Conservation (phyloP, 192 early-diverging fungal genomes). For the Jimgerdemannia flammicorona region DNA sequence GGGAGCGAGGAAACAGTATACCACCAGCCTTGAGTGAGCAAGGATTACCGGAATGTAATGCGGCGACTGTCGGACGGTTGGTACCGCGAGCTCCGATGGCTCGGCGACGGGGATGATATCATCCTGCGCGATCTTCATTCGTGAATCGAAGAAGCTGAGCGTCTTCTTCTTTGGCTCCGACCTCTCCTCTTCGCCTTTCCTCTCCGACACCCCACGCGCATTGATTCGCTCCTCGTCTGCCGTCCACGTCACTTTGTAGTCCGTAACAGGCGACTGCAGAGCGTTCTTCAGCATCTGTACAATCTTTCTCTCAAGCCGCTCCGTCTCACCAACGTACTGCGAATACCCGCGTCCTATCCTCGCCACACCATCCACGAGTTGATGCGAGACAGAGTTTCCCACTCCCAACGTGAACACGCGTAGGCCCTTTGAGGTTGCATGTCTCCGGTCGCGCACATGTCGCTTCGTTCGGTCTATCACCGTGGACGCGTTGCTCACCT, state of each 20-base stretch:
- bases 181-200: slow-evolving; percentile 27
- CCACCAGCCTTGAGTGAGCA: slow-evolving; percentile 28
- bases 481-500: slow-evolving; percentile 41
- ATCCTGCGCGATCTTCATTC: slow-evolving; percentile 16
- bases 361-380: slow-evolving; percentile 47
- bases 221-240: slow-evolving; percentile 15
- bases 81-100: slow-evolving; percentile 3
- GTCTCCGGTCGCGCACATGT: neutral
- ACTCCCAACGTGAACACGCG: slow-evolving; percentile 48
- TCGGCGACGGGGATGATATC: slow-evolving; percentile 10
- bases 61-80: slow-evolving; percentile 36
- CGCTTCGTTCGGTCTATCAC: slow-evolving; percentile 27
- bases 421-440: neutral
- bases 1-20: slow-evolving; percentile 37
- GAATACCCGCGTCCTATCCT: slow-evolving; percentile 43
- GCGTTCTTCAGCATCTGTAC: slow-evolving; percentile 50
- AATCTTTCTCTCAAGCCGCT: slow-evolving; percentile 49
- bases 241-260: slow-evolving; percentile 40
- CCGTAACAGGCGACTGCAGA: slow-evolving; percentile 30
- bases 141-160: slow-evolving; percentile 20
- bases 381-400: slow-evolving; percentile 41
- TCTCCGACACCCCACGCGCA: slow-evolving; percentile 11
- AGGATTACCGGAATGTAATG: slow-evolving; percentile 26
- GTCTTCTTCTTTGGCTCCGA: slow-evolving; percentile 7
- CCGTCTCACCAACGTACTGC: slow-evolving; percentile 37